Evolutionary conservation across 169 alveolate species (phyloP), one percentile per base, ranked within the genome.

Genomic region (Plasmodium relictum): DNA sequence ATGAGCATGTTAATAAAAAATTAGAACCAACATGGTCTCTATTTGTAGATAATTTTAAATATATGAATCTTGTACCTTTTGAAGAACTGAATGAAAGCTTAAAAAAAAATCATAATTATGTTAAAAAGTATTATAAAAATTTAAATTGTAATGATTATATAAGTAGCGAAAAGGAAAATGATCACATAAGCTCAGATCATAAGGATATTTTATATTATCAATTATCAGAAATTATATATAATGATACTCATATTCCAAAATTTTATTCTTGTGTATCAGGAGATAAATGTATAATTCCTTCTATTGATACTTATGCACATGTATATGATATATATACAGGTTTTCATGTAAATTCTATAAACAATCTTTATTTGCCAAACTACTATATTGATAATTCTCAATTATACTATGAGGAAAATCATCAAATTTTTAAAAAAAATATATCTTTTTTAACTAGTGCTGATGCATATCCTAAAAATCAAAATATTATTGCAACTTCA

Each of bases 321-420:
- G 92, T 86, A 65, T 86, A 86, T 86, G 92, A 86, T 65, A 59
- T 86, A 59, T 71, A 71, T 54, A 86, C 92, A 10, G 92, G 92
- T 14, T 61, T 86, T 6, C 92, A 86, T 86, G 88, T 86, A 26
- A 86, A 86, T 63, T 66, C 88, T 41, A 86, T 86, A 71, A 63
- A 50, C 20, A 86, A 86, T 66, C 80, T 86, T 22, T 86, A 86
- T 52, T 44, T 72, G 37, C 92, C 92, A 70, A 86, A 86, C n/a
- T 86, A 86, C 58, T 22, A 70, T 45, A 48, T 62, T 18, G 87
- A 86, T 37, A 8, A 22, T 18, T 72, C 86, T 22, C 22, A 70
- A 56, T 68, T 52, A 31, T 26, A 83, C 48, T 54, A 7, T 54
- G 12, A 54, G 9, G 59, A 72, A 44, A 54, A 68, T 44, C 3